A percentile compares a stretch with the other conserved stretches of the same genome.
Evolutionary conservation across 176 grass and related monocot species (phyloP).

Genomic region (Dendrocalamus sinicus): DNA sequence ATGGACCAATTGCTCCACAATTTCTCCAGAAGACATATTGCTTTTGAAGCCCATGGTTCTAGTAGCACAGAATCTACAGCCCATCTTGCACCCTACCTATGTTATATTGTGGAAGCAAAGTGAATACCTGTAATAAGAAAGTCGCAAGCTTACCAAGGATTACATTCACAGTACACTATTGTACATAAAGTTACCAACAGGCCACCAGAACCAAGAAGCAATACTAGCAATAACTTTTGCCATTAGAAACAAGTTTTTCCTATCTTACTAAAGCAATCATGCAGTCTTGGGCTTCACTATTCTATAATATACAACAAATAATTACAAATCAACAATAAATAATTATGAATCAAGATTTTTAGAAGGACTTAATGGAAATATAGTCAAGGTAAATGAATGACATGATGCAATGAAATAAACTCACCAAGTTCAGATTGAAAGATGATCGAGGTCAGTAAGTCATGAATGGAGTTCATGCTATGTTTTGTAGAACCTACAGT

Average conservation of each 20-base stretch:
- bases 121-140: slow-evolving; percentile 32
- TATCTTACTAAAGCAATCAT: too few species aligned
- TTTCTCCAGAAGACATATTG: slow-evolving; percentile 87
- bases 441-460: too few species aligned
- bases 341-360: too few species aligned
- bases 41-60: slow-evolving; percentile 98
- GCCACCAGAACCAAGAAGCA: not conserved
- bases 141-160: slow-evolving; percentile 13
- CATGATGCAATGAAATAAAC: too few species aligned
- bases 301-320: not conserved
- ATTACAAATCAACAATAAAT: not conserved
- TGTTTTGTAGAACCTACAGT: too few species aligned
- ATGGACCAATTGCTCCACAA: slow-evolving; percentile 91
- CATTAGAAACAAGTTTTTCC: slow-evolving; percentile 14
- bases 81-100: slow-evolving; percentile 98
- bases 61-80: slow-evolving; percentile 97
- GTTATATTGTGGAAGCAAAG: slow-evolving; percentile 42
- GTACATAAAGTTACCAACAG: slow-evolving; percentile 22
- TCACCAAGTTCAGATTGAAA: too few species aligned
- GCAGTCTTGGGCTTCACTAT: not conserved
- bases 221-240: not conserved
- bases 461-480: too few species aligned
- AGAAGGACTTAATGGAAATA: too few species aligned
- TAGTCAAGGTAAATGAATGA: too few species aligned
- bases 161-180: not conserved